These are phyloP conservation scores for Fusarium buharicum DNA, from an alignment of 2,329 filamentous ascomycete genomes.

Conservation along the genomic window DNA sequence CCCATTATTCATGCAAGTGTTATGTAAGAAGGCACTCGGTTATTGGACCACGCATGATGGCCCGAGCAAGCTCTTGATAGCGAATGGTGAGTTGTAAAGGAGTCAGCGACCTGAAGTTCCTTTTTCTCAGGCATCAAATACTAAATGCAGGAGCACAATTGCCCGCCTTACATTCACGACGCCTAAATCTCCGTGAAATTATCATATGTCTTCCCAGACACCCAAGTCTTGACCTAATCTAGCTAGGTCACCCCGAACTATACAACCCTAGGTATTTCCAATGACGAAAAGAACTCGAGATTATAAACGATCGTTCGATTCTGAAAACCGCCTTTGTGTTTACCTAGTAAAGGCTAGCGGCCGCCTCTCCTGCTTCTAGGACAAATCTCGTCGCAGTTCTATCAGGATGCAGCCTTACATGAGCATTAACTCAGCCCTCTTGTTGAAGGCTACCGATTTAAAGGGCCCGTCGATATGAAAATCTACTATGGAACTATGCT, in stretches of 20 bases:
- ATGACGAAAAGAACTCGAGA: no score
- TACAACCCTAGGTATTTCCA: background rate
- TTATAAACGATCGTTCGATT: no score
- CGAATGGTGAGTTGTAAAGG: background rate
- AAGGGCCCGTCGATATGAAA: background rate
- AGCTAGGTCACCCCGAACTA: no score
- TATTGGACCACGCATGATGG: conserved; percentile 1
- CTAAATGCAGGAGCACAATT: background rate
- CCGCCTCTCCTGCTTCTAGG: no score
- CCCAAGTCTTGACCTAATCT: background rate
- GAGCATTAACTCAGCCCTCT: no score
- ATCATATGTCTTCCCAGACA: background rate
- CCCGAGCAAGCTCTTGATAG: background rate
- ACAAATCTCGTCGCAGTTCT: no score
- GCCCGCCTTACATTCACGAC: background rate
- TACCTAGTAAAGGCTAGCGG: no score
- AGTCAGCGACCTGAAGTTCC: background rate
- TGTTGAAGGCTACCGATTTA: background rate
- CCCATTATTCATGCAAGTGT: background rate
- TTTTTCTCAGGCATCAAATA: conserved; percentile 2
- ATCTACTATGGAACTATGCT: no score
- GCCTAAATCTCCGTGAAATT: no score
- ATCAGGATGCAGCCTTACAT: background rate
- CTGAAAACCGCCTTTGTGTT: no score
- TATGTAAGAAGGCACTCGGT: background rate